phyloP scores from a whole-genome alignment of 768 basidiomycete species.

The Podaxis sp. region DNA sequence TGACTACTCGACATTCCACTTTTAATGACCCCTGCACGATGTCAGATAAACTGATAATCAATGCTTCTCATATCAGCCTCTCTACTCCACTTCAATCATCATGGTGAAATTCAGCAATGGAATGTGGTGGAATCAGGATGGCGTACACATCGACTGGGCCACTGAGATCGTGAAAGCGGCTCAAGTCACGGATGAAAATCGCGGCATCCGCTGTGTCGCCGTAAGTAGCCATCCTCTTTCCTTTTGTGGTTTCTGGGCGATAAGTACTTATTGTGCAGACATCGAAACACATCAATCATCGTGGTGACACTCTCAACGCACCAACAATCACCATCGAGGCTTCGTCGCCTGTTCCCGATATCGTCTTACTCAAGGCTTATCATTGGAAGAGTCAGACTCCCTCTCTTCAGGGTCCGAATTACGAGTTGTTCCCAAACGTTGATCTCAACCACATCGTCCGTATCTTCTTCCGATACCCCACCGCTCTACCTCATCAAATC shows the following conservation, averaged over 20 bases:
- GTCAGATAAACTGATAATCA: conserved; percentile 1
- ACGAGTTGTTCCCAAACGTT: conserved; percentile 31
- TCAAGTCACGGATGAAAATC: conserved; percentile 19
- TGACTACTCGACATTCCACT: not conserved
- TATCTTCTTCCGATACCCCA: not conserved
- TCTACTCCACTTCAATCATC: not conserved
- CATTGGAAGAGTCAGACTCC: conserved; percentile 29
- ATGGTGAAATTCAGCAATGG: conserved; percentile 35
- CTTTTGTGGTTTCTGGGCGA: not conserved
- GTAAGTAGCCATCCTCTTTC: conserved; percentile 18
- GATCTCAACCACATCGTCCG: conserved; percentile 21
- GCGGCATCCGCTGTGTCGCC: conserved; percentile 28
- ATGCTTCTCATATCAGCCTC: not conserved
- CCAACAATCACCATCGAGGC: conserved; percentile 34
- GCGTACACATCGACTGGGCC: conserved; percentile 30
- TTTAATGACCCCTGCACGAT: not conserved
- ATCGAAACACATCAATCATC: conserved; percentile 29
- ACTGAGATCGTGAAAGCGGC: conserved; percentile 28
- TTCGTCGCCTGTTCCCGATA: conserved; percentile 29
- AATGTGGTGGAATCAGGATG: conserved; percentile 30
- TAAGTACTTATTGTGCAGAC: conserved; percentile 20
- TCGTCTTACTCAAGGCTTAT: conserved; percentile 32
- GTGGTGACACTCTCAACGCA: conserved; percentile 33
- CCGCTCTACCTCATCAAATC: not conserved
- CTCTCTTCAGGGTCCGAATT: conserved; percentile 24